A percentile compares a stretch with the other conserved stretches of the same genome.
Conservation (phyloP, 192 early-diverging fungal species). For the Allomyces javanicus region DNA sequence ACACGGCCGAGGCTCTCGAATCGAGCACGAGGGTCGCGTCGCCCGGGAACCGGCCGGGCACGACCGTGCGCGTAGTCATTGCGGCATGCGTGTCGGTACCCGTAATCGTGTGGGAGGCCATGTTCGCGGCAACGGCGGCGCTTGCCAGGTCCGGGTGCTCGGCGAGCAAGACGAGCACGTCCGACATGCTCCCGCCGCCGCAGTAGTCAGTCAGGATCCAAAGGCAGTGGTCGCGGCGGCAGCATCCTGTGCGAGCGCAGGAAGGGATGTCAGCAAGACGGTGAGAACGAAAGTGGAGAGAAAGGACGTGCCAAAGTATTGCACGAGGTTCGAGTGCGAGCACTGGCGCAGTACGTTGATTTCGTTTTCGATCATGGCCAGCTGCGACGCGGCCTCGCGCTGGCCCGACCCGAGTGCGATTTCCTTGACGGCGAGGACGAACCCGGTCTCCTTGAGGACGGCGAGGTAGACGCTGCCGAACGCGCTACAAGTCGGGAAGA, state of each 20-base stretch:
- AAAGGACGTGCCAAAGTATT: slow-evolving; percentile 16
- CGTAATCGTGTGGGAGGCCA: too few relatives aligned
- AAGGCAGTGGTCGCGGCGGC: neutral
- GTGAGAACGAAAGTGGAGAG: too few relatives aligned
- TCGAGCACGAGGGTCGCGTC: too few relatives aligned
- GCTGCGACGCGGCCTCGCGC: neutral
- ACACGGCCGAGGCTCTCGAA: neutral
- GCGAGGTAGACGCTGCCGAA: slow-evolving; percentile 24
- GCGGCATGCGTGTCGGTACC: too few relatives aligned
- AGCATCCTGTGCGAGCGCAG: slow-evolving; percentile 1
- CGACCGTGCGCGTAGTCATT: too few relatives aligned
- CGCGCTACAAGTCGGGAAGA: neutral
- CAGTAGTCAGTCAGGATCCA: slow-evolving; percentile 26
- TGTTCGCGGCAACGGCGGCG: too few relatives aligned
- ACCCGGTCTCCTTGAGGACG: slow-evolving; percentile 13
- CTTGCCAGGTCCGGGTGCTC: too few relatives aligned
- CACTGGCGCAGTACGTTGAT: slow-evolving; percentile 19
- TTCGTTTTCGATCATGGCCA: slow-evolving; percentile 17
- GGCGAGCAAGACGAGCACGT: slow-evolving; percentile 16
- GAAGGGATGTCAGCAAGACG: too few relatives aligned
- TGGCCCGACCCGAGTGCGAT: slow-evolving; percentile 9
- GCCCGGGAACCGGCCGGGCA: too few relatives aligned
- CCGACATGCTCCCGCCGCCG: slow-evolving; percentile 19
- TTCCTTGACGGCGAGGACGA: slow-evolving; percentile 24
- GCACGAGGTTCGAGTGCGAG: slow-evolving; percentile 20